Evolutionary conservation across 176 grass and related monocot species (phyloP), one percentile per base, ranked within the genome.

Genomic region (Raddia guianensis): DNA sequence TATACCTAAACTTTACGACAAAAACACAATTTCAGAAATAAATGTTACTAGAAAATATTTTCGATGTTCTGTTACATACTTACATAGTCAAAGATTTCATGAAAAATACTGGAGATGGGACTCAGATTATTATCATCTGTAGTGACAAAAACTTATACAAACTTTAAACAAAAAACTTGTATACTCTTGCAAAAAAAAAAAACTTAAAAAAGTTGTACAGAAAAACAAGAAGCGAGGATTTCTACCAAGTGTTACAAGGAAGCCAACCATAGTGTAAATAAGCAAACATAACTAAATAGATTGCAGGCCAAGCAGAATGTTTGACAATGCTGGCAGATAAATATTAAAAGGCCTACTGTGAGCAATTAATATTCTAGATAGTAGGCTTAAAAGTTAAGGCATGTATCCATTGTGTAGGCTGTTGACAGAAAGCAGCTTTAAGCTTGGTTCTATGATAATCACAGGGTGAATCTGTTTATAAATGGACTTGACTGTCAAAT

Each of bases 1-100:
- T 92, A 98, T 54, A 85, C 92, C 95, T 98, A 83, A 72, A 78
- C 49, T 87, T 75, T 62, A 42, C 74, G 80, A 33, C 15, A 72
- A 77, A 77, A 72, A 40, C 37, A 40, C 37, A 40, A 40, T 40
- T 40, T 40, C 37, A 40, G 37, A 40, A 40, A 40, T 98, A 83
- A 72, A 78, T 50, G 83, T 75, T 62, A 42, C 74, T 80, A 33
- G 11, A 72, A 77, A 53, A 72, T 48, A 57, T 68, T 79, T 72
- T 18, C 51, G 47, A 69, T 55, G 12, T 78, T 78, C 42, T 78
- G 49, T 66, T 66, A 65, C 12, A 19, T 8, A 18, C 21, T 40
- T 40, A 40, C 37, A 40, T 3, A 40, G 37, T 5, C 40, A 40
- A 72, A 16, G 62, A 55, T 49, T 64, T 83, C 49, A 55, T 56